Base-by-base conservation (phyloP, 352 stramenopile genomes). In the Halophytophthora polymorphica region DNA sequence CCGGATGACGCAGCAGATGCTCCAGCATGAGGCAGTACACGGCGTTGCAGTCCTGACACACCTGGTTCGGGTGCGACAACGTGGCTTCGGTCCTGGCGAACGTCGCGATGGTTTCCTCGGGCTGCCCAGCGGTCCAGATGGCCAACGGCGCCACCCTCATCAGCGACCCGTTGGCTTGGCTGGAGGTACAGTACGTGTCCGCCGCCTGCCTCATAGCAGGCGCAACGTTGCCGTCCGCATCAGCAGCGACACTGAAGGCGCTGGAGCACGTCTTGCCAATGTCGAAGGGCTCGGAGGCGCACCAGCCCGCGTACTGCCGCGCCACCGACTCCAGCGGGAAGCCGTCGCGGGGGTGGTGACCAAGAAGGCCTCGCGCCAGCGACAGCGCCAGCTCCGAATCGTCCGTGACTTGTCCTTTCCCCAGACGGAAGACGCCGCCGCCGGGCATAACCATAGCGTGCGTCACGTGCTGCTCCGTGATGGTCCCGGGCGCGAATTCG, bases 31-130 rank as follows among this genome's bases (percentile, higher is more conserved):
- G 50, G 23, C 69, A 83, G 43, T 83, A 85, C n/a, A 83, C 57
- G 4, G 71, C 71, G 33, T 83, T 85, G 63, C 65, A 77, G 47
- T 85, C 74, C 42, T 83, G 74, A 50, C 74, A 85, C 31, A 79
- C 64, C 23, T 62, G 53, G 49, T 53, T 74, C 28, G 73, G 73
- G 40, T 85, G 73, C 22, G 74, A 86, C 25, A 86, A 37, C 36
- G 56, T 66, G 10, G 74, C 69, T 14, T 86, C 74, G 19, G 47
- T 38, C 33, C 49, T 69, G 13, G 71, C 64, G 25, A 74, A 45
- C 8, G 49, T 37, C 1, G 57, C 62, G 25, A 82, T 74, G 5
- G 47, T 53, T 8, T 71, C 58, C 22, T 65, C 50, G 1, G 60
- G 43, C 15, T 73, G 51, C 1, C 40, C 45, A 0, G 54, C 52